Evolutionary conservation across 2,329 filamentous ascomycete species (phyloP).

Genomic region (Aotearoamyces nothofagi): DNA sequence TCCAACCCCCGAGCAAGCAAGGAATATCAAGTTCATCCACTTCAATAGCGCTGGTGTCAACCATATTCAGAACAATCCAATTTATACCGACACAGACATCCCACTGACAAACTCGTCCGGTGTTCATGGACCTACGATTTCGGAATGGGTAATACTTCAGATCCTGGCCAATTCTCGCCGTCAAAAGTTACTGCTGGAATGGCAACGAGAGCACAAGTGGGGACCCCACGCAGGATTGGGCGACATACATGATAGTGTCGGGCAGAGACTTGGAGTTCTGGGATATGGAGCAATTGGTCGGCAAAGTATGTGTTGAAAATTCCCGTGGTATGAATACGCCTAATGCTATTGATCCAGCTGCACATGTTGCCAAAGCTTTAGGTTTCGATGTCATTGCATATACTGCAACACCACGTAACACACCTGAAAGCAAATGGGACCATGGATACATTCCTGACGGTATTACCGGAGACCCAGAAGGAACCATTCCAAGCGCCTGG

Average conservation of each 20-base stretch:
- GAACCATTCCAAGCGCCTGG: constrained; percentile 15
- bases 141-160: constrained; percentile 52
- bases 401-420: constrained; percentile 52
- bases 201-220: constrained; percentile 42
- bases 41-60: constrained; percentile 21
- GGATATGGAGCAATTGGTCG: constrained; percentile 39
- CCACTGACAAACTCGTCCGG: constrained; percentile 20
- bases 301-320: constrained; percentile 25
- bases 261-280: constrained; percentile 29
- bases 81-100: constrained; percentile 21
- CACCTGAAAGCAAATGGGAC: constrained; percentile 48
- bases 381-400: constrained; percentile 63
- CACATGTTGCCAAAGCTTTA: constrained; percentile 41
- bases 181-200: constrained; percentile 36
- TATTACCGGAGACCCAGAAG: constrained; percentile 26
- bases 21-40: constrained; percentile 21
- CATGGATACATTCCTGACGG: constrained; percentile 50
- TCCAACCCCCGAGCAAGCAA: constrained; percentile 11
- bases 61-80: constrained; percentile 11
- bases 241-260: constrained; percentile 35
- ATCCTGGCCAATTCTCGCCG: constrained; percentile 39
- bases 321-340: background rate
- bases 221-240: constrained; percentile 18
- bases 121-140: constrained; percentile 37
- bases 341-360: constrained; percentile 14